These are phyloP conservation scores for Tetrahymena elliotti DNA, from an alignment of 73 alveolate species.

Conservation along the genomic window DNA sequence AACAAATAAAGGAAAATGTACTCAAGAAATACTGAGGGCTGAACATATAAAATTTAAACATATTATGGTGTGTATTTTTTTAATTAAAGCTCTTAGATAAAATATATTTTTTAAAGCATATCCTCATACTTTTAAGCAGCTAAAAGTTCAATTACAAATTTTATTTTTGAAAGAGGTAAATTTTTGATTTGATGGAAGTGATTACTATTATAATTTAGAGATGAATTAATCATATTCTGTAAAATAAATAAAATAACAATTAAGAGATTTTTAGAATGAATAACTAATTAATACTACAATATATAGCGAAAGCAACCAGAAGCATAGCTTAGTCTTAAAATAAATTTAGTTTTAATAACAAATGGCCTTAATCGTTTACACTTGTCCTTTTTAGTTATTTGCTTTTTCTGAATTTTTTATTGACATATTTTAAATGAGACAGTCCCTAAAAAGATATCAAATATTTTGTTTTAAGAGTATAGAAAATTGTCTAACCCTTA, in stretches of 20 bases:
- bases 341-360: no score
- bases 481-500: background rate
- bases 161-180: background rate
- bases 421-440: background rate
- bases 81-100: background rate
- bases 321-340: background rate
- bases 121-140: background rate
- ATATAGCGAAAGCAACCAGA: background rate
- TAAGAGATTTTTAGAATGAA: background rate
- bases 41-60: no score
- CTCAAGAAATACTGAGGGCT: background rate
- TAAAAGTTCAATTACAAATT: background rate
- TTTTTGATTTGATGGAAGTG: background rate
- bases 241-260: background rate
- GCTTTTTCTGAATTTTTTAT: background rate
- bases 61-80: background rate
- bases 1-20: background rate
- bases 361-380: background rate
- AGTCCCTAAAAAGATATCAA: no score
- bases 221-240: background rate
- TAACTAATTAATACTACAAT: background rate
- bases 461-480: no score
- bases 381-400: background rate
- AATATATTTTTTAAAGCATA: background rate
- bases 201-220: background rate